Base-by-base conservation (phyloP, 2,329 filamentous ascomycete genomes). In the Scedosporium aurantiacum region DNA sequence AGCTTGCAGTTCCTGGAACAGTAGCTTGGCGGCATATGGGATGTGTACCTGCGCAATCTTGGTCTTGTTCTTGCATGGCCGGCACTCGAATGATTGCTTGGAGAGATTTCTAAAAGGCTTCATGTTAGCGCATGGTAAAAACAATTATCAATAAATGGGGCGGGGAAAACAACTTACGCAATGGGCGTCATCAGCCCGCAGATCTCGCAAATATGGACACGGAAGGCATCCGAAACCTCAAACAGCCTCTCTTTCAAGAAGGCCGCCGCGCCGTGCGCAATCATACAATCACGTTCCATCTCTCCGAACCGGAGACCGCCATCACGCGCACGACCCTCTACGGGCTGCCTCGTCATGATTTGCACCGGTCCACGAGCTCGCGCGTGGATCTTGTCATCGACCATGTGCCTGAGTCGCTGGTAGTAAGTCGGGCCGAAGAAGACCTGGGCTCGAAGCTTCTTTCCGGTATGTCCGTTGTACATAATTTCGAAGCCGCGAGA, bases 231-330 rank as follows among this genome's bases (percentile, higher is more conserved):
- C 60, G 91, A 96, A 58, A 99, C 94, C 73, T 97, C 93, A 70
- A 99, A 97, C 63, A 99, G 78, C 70, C 94, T 86, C 80, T 99
- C 94, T 78, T 99, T 99, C 71, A 99, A 78, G 83, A 99, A 99
- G 1, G 92, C 88, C 61, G 91, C 93, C 3, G 95, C 94, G 72
- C 94, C 94, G 73, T 99, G 95, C n/a, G 95, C 91, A 79, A 99
- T 99, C 94, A 99, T 99, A 74, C 94, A 99, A 84, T 99, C 95
- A 79, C 95, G 93, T 77, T 99, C 95, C 94, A 99, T 99, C 81
- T 99, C 94, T 86, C 94, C 94, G 85, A 99, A 99, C 72, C 95
- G 93, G 54, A 99, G 83, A 80, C 94, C 94, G 82, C 94, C 94
- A 73, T 99, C 95, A 76, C 95, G 82, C 3, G 94, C 94, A 84